Percentiles rank a stretch among this genome's conserved stretches.
Evolutionary conservation across 129 eudicot genomes (phyloP).

Genomic region (Lactuca sativa): DNA sequence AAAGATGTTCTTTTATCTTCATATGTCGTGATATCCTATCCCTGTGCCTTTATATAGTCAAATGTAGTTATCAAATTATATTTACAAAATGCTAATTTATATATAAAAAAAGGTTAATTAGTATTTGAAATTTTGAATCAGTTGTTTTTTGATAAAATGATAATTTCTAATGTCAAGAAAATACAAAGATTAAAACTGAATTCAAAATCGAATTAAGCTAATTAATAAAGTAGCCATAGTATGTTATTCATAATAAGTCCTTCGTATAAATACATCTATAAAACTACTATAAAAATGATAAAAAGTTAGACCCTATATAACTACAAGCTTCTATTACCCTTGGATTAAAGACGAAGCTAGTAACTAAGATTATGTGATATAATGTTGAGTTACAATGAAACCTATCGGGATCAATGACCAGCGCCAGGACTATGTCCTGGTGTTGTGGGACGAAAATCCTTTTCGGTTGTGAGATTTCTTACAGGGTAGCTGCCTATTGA

Average conservation of each 20-base stretch:
- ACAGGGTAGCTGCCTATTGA: neutral
- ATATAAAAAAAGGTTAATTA: no score
- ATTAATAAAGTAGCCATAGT: neutral
- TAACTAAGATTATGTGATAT: neutral
- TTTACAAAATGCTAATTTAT: no score
- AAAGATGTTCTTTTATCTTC: no score
- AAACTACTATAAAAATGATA: no score
- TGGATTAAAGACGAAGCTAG: neutral
- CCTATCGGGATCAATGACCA: constrained; percentile 16
- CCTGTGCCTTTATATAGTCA: no score
- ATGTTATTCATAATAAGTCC: neutral
- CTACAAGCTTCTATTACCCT: neutral
- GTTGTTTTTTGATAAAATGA: neutral
- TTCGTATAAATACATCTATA: no score
- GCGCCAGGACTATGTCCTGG: constrained; percentile 36
- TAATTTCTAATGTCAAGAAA: neutral
- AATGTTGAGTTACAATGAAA: neutral
- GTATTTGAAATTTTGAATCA: no score
- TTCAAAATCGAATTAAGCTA: no score
- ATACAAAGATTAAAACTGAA: neutral
- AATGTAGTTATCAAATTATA: no score
- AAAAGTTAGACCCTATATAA: neutral
- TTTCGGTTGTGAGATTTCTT: constrained; percentile 1
- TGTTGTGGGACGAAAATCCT: constrained; percentile 16
- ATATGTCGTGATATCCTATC: no score